Evolutionary conservation across 345 rosid species (phyloP), one percentile per base, ranked within the genome.

Genomic region (Carallia brachiata): DNA sequence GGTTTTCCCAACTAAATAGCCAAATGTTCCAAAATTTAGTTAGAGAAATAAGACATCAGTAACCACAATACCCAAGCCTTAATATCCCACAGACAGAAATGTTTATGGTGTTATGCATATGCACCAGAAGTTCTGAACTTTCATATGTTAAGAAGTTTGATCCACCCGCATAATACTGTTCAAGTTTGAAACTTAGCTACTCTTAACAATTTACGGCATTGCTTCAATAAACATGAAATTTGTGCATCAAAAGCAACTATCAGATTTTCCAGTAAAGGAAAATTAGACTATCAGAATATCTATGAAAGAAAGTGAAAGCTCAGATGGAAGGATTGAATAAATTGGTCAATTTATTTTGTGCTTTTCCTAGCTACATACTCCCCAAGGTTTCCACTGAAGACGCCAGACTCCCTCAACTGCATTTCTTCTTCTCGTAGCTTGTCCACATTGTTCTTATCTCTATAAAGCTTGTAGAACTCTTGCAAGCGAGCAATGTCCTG

Each of bases 381-480:
- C 75, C 88, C 84, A 70, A 89, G 85, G 73, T 78, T 82, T 53
- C 87, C 89, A 63, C 83, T 89, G 72, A 82, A 79, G 78, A 32
- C 80, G 64, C 90, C 89, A 1, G 96, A 90, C 74, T 95, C 92
- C 79, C 97, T 86, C 71, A 95, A 74, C 85, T 76, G 77, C 84
- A 75, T 85, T 81, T 87, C 97, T 70, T 95, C 97, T 78, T 87
- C 97, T 71, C 85, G 85, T 70, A 95, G 74, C 71, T 75, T 77
- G 75, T 90, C 97, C 56, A 88, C 97, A 57, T 81, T 77, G 84
- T 95, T 92, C 70, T 76, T 86, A 78, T 90, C 86, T 80, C 99
- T 86, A 74, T 85, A 95, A 1, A 66, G 80, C 80, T 75, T 95
- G 83, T 95, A 95, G 81, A 90, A 95, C 58, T 95, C 99, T 66